phyloP scores from a whole-genome alignment of 148 eudicot genomes.

The Rhododendron simsii region DNA sequence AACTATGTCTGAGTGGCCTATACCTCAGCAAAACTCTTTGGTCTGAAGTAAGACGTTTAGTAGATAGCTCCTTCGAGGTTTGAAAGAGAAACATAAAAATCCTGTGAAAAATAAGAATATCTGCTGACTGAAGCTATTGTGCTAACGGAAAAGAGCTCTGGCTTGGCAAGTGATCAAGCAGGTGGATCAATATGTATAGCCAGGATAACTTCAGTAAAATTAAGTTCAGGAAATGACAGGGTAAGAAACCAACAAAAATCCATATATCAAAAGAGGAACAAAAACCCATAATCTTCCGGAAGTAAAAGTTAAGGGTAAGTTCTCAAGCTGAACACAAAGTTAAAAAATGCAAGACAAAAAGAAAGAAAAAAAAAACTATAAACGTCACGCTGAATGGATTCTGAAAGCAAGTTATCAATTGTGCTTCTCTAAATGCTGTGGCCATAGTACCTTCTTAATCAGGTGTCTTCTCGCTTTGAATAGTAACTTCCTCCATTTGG shows the following conservation, averaged over 20 bases:
- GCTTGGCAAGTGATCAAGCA: constrained; percentile 47
- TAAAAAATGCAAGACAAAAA: too few species aligned
- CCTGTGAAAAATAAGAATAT: constrained; percentile 80
- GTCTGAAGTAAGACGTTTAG: constrained; percentile 85
- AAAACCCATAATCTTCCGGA: not conserved
- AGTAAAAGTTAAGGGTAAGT: not conserved
- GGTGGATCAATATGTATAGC: constrained; percentile 8
- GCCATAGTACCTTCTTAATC: too few species aligned
- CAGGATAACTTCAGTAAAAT: not conserved
- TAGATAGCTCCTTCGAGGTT: constrained; percentile 80
- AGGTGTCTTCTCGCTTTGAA: too few species aligned
- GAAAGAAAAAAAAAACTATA: too few species aligned
- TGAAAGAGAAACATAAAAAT: constrained; percentile 89
- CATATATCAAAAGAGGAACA: not conserved
- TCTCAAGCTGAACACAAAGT: too few species aligned
- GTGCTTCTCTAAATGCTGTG: too few species aligned
- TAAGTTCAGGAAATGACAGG: not conserved
- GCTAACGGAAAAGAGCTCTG: constrained; percentile 76
- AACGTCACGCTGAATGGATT: too few species aligned
- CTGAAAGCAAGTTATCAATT: too few species aligned
- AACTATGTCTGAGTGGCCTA: constrained; percentile 11
- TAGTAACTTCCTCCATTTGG: not conserved
- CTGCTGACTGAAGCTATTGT: constrained; percentile 89
- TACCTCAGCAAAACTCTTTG: constrained; percentile 89
- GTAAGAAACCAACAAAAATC: not conserved